Evolutionary conservation across 495 filamentous ascomycete genomes (phyloP).

Genomic region (Neurospora sp.): DNA sequence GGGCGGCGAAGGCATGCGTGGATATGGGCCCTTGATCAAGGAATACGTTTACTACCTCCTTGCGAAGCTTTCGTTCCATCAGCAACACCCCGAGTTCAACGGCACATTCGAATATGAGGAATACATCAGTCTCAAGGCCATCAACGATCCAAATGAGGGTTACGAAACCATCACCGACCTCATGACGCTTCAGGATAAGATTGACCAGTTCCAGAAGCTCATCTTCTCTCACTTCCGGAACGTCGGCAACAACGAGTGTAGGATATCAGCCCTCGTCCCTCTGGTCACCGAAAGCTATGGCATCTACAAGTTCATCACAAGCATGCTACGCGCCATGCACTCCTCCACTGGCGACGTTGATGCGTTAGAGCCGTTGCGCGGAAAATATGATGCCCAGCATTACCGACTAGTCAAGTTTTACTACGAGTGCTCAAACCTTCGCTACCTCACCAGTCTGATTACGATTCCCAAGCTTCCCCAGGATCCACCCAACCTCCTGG

Average conservation of each 20-base stretch:
- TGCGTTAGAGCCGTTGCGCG: constrained; percentile 79
- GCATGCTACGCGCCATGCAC: constrained; percentile 95
- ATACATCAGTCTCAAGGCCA: constrained; percentile 94
- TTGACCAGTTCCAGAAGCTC: constrained; percentile 94
- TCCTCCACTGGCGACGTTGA: constrained; percentile 91
- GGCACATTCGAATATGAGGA: constrained; percentile 99
- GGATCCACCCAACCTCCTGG: constrained; percentile 80
- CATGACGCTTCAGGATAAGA: constrained; percentile 95
- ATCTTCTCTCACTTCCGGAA: constrained; percentile 92
- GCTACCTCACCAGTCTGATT: constrained; percentile 91
- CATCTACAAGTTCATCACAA: constrained; percentile 92
- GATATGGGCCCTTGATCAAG: constrained; percentile 82
- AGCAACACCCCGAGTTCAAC: constrained; percentile 96
- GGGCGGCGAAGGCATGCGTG: constrained; percentile 75
- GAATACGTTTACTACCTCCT: constrained; percentile 94
- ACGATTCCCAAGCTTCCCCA: constrained; percentile 92
- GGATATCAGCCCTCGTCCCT: constrained; percentile 87
- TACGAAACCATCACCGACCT: constrained; percentile 96
- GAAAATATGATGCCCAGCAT: constrained; percentile 88
- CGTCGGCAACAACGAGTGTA: constrained; percentile 87
- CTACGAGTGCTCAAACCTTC: constrained; percentile 95
- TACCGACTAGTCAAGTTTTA: constrained; percentile 95
- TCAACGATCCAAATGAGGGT: constrained; percentile 98
- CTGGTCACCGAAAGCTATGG: constrained; percentile 97
- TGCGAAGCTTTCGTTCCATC: constrained; percentile 87